Conservation (phyloP, 1,284 basidiomycete genomes). For the Ustilago xerochloae region DNA sequence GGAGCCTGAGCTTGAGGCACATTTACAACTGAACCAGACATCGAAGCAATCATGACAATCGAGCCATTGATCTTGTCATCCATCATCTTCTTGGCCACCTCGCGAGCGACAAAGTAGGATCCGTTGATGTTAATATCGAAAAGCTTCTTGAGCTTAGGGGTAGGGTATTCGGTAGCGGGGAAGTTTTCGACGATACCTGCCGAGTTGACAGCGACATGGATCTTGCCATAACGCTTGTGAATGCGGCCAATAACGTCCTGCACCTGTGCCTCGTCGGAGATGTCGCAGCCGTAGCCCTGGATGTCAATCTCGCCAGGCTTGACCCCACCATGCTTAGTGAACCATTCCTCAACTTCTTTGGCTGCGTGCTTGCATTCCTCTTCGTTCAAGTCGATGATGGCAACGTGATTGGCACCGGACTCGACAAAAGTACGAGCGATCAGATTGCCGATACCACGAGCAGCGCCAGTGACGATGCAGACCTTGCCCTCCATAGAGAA, state of each 20-base stretch:
- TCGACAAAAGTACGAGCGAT: conserved; percentile 80
- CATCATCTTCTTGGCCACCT: conserved; percentile 78
- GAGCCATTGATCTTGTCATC: conserved; percentile 75
- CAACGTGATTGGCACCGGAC: conserved; percentile 85
- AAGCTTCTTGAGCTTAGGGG: conserved; percentile 73
- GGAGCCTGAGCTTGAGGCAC: conserved; percentile 84
- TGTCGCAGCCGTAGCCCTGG: conserved; percentile 86
- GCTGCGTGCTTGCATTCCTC: conserved; percentile 80
- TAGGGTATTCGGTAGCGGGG: conserved; percentile 80
- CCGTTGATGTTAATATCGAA: conserved; percentile 95
- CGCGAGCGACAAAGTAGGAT: conserved; percentile 83
- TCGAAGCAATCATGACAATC: conserved; percentile 87
- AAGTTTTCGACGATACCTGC: conserved; percentile 90
- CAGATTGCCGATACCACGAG: conserved; percentile 74
- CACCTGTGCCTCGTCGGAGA: conserved; percentile 77
- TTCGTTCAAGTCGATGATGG: conserved; percentile 84
- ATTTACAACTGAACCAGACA: conserved; percentile 83
- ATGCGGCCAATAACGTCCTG: conserved; percentile 42
- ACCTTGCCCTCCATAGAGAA: conserved; percentile 74
- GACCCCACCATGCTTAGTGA: conserved; percentile 74
- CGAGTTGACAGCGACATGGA: conserved; percentile 73
- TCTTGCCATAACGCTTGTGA: conserved; percentile 77
- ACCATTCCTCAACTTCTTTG: conserved; percentile 76
- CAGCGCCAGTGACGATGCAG: conserved; percentile 92
- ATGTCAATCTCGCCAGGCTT: conserved; percentile 76